Evolutionary conservation across 2,329 filamentous ascomycete species (phyloP), one percentile per base, ranked within the genome.

Genomic region (Aspergillus phoenicis): DNA sequence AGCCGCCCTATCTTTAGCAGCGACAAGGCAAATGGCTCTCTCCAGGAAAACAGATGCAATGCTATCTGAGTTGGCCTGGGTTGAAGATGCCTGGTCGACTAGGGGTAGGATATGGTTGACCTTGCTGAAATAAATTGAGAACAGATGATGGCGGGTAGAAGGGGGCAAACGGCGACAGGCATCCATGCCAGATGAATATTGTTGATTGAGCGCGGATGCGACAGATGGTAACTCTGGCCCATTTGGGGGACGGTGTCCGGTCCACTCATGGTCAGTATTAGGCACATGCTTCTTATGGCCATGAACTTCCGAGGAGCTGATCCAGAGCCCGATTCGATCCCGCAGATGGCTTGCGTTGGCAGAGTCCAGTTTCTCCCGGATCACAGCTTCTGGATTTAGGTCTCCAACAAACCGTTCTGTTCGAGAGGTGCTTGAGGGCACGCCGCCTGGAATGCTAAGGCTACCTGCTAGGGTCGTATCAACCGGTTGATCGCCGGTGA

Each of bases 331-430:
- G 52, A 76, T 65, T 8, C 66, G 71, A 62, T 72, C 69, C 17
- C 71, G 66, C 52, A 71, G 62, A 48, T 69, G 68, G 49, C 57
- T 71, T 8, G 64, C 65, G 22, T 59, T 60, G 7, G 68, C 47
- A 22, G 65, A 70, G 48, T 72, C 62, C 11, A 76, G 49, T 51
- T 65, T 68, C 55, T 76, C 75, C 17, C 71, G 68, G 58, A 79
- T 74, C 6, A 77, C 67, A 33, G 77, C 73, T 66, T 79, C 77
- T 6, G 77, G 77, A 56, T 78, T 78, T 2, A 77, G 67, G 56
- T 79, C 75, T 30, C 77, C 76, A 22, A 79, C 76, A 52, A 78
- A 78, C 17, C 75, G 71, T 54, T 73, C 71, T 38, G 68, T 66
- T 26, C 48, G 61, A 7, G 64, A 59, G 28, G 17, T 48, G 3